These are phyloP conservation scores for Austroboletus sp. DNA, from an alignment of 1,284 basidiomycete genomes.

Conservation along the genomic window DNA sequence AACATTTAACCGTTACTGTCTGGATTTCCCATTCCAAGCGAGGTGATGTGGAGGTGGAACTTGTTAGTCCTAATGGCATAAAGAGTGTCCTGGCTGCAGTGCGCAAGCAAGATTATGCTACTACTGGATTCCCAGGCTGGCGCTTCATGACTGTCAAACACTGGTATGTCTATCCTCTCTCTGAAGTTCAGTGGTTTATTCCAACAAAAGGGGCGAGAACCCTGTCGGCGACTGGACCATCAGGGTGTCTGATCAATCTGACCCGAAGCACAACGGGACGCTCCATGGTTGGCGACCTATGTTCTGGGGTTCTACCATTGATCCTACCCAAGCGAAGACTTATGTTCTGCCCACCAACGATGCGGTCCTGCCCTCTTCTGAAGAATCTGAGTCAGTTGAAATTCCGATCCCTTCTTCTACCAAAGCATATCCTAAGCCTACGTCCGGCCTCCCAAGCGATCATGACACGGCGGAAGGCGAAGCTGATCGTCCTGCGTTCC, in stretches of 20 bases:
- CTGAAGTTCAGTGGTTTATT: constrained; percentile 14
- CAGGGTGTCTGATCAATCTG: constrained; percentile 71
- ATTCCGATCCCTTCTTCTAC: constrained; percentile 41
- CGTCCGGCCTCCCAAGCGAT: constrained; percentile 78
- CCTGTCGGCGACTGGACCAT: constrained; percentile 92
- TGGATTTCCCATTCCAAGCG: constrained; percentile 85
- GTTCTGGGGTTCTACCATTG: constrained; percentile 87
- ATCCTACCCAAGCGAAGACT: constrained; percentile 59
- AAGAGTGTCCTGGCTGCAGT: constrained; percentile 77
- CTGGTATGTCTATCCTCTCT: constrained; percentile 55
- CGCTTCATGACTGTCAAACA: constrained; percentile 98
- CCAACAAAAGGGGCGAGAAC: constrained; percentile 73
- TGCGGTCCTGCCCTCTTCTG: constrained; percentile 49
- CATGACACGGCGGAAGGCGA: constrained; percentile 70
- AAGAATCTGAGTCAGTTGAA: constrained; percentile 31
- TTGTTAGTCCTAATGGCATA: constrained; percentile 81
- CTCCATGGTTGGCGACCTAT: constrained; percentile 91
- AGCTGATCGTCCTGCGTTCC: constrained; percentile 59
- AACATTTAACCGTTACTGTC: constrained; percentile 89
- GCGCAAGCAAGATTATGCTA: constrained; percentile 64
- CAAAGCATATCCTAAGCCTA: constrained; percentile 77
- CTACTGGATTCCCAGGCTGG: constrained; percentile 84
- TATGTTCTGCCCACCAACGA: constrained; percentile 60
- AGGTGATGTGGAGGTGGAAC: constrained; percentile 90
- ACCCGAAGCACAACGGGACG: constrained; percentile 56